Conservation (phyloP, 2,329 filamentous ascomycete species). For the Dactylellina sp. region DNA sequence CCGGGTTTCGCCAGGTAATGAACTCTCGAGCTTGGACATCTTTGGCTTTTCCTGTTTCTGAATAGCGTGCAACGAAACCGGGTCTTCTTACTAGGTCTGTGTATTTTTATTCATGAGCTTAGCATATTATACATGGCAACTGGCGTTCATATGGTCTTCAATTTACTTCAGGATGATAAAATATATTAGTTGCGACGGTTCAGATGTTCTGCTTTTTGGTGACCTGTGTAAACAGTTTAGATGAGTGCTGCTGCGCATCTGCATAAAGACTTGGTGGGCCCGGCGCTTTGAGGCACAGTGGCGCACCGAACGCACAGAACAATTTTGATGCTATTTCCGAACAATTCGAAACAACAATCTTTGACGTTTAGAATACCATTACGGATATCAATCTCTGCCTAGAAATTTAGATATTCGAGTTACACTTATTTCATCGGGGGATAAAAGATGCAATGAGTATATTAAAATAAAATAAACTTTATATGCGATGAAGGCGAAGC, state of each 20-base stretch:
- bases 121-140: neutral
- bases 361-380: too few species aligned
- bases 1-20: neutral
- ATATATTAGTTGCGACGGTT: too few species aligned
- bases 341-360: neutral
- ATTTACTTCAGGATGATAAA: too few species aligned
- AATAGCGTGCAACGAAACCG: slow-evolving; percentile 4
- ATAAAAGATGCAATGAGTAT: too few species aligned
- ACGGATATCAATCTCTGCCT: neutral
- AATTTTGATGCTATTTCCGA: too few species aligned
- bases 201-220: too few species aligned
- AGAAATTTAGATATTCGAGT: too few species aligned
- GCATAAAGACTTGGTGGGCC: neutral
- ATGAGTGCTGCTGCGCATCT: neutral
- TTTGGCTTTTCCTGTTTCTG: neutral
- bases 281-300: neutral
- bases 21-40: neutral
- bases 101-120: neutral
- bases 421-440: too few species aligned
- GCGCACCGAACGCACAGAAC: too few species aligned
- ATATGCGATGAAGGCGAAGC: too few species aligned
- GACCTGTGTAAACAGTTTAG: too few species aligned
- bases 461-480: too few species aligned
- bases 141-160: neutral
- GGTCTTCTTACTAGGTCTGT: neutral